Evolutionary conservation across 495 filamentous ascomycete genomes (phyloP).

Genomic region (Cercophora newfieldiana): DNA sequence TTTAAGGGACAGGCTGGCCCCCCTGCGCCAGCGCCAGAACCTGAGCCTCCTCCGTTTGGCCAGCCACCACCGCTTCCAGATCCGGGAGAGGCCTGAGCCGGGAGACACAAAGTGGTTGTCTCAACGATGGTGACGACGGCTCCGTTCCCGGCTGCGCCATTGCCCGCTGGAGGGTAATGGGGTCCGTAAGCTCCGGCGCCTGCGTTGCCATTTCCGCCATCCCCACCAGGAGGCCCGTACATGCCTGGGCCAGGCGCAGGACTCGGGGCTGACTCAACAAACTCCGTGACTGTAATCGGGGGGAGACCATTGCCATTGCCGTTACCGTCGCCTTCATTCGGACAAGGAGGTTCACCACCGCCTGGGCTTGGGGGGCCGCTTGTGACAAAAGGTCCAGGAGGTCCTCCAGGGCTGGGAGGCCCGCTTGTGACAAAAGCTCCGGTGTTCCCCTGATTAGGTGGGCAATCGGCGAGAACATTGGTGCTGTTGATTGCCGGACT

Average conservation of each 20-base stretch:
- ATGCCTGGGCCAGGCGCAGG: too few species aligned
- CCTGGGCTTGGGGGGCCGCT: slow-evolving; percentile 11
- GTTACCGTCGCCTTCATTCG: slow-evolving; percentile 3
- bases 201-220: neutral
- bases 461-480: slow-evolving; percentile 11
- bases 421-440: slow-evolving; percentile 21
- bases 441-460: slow-evolving; percentile 5
- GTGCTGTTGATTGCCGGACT: slow-evolving; percentile 11
- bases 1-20: neutral
- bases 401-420: slow-evolving; percentile 14
- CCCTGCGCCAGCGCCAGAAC: neutral
- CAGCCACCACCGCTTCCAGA: neutral
- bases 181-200: neutral
- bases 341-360: slow-evolving; percentile 9
- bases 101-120: slow-evolving; percentile 5
- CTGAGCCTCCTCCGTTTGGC: neutral
- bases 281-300: slow-evolving; percentile 14
- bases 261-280: slow-evolving; percentile 3
- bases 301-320: slow-evolving; percentile 15
- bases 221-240: too few species aligned
- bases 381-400: slow-evolving; percentile 10
- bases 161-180: neutral
- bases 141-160: neutral
- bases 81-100: slow-evolving; percentile 1
- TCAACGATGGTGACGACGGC: neutral